Evolutionary conservation across 2,329 filamentous ascomycete species (phyloP), one percentile per base, ranked within the genome.

Genomic region (Didymella glomerata): DNA sequence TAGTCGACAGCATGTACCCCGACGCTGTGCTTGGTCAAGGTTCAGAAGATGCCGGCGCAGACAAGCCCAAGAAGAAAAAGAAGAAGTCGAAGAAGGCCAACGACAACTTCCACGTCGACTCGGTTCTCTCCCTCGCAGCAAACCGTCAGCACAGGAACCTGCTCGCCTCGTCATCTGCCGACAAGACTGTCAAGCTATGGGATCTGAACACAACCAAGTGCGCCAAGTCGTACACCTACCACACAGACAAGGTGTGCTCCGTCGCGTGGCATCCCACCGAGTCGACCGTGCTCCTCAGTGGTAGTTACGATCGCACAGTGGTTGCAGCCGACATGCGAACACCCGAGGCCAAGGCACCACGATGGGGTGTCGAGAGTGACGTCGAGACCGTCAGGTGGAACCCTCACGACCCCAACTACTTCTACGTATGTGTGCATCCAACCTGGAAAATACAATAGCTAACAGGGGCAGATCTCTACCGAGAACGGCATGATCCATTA

Each of bases 121-220:
- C 95, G 1, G 90, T 99, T 27, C 86, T 99, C 42, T 90, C 94
- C 5, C 87, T 99, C 42, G 90, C 95, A 3, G 92, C 93, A 48
- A 99, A 99, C 82, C 86, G 93, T 71, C 89, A 93, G 73, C 94
- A 99, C 80, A 89, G 93, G 64, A 98, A 98, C 77, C 85, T 99
- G 57, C 86, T 99, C 45, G 95, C 95, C 13, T 98, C 94, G 0
- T 92, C 91, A 2, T 99, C 95, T 1, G 95, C 95, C 20, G 95
- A 99, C 81, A 93, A 93, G 81, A 99, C 95, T 2, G 89, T 98
- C 73, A 99, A 99, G 83, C 86, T 99, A 20, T 99, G 95, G 95
- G 95, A 99, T 76, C 83, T 99, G 63, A 91, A 93, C 81, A 97
- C 92, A 3, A 86, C 91, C 61, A 93, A 89, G 78, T 97, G 93